Evolutionary conservation across 768 basidiomycete species (phyloP), one percentile per base, ranked within the genome.

Genomic region (Cyclocybe aegerita): DNA sequence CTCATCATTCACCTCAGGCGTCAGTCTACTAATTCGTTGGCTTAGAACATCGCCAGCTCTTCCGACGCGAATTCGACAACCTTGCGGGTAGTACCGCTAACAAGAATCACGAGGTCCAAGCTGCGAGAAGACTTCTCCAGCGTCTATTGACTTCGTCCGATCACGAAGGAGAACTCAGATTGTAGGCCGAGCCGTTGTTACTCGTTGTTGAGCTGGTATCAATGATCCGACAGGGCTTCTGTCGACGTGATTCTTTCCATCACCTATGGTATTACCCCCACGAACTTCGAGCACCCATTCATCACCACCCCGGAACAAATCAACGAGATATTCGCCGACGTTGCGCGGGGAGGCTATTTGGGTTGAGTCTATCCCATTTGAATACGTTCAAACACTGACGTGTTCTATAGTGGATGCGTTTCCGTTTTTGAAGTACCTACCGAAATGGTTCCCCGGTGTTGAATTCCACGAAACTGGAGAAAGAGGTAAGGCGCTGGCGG

Each of bases 321-420:
- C 29, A 48, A 48, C 39, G 41, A 40, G 37, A 48, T 48, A 3
- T 48, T 48, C 39, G 47, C 47, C 14, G 47, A 48, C 38, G 47
- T 48, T 15, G 47, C 47, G 6, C 39, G 41, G 32, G 49, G 43
- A 14, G 47, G 47, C 11, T 48, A 48, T 31, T 40, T 48, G 41
- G 47, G 47, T 47, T 23, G 23, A 23, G 23, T 23, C 23, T 23
- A 23, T 23, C 23, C 23, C 23, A 23, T 23, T 23, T 23, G 23
- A 23, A 23, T 23, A 23, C 23, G 23, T 1, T 23, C 3, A 23
- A 23, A 23, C 23, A 23, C 23, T 23, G 23, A 23, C 23, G 23
- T 23, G 23, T 23, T 23, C 23, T 23, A 23, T 23, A 23, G 23
- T 23, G 23, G 23, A 23, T 1, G 23, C 23, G 23, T 23, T 23